Evolutionary conservation across 2,329 filamentous ascomycete genomes (phyloP).

Genomic region (Ramularia collo-cygni): DNA sequence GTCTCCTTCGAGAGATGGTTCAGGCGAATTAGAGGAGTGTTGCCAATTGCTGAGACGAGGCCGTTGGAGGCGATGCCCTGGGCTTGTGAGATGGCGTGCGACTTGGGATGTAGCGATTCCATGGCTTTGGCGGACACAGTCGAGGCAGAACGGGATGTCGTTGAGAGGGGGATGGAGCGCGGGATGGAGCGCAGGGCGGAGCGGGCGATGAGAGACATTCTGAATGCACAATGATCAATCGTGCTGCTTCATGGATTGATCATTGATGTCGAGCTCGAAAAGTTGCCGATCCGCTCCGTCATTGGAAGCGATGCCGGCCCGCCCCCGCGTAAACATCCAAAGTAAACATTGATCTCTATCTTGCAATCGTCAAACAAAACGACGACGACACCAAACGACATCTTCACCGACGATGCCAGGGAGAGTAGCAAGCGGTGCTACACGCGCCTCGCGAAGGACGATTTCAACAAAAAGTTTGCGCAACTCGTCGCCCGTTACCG

Average conservation of each 20-base stretch:
- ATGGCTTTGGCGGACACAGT: slow-evolving; percentile 20
- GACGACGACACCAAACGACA: slow-evolving; percentile 2
- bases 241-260: no score
- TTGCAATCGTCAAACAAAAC: no score
- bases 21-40: slow-evolving; percentile 87
- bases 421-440: slow-evolving; percentile 22
- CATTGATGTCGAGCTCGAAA: no score
- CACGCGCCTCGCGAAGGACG: slow-evolving; percentile 13
- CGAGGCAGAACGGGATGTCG: slow-evolving; percentile 18
- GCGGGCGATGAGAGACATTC: no score
- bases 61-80: slow-evolving; percentile 69
- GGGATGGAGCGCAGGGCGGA: slow-evolving; percentile 12
- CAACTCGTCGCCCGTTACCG: slow-evolving; percentile 27
- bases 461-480: slow-evolving; percentile 18
- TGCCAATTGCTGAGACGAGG: slow-evolving; percentile 88
- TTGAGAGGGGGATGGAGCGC: slow-evolving; percentile 15
- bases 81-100: slow-evolving; percentile 67
- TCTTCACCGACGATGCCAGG: slow-evolving; percentile 37
- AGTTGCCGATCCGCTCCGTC: no score
- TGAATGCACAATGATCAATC: no score
- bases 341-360: no score
- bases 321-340: no score
- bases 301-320: no score
- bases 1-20: slow-evolving; percentile 84
- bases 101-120: slow-evolving; percentile 31